These are phyloP conservation scores for Gnetum montanum DNA, from an alignment of 75 land plant genomes.

Conservation along the genomic window DNA sequence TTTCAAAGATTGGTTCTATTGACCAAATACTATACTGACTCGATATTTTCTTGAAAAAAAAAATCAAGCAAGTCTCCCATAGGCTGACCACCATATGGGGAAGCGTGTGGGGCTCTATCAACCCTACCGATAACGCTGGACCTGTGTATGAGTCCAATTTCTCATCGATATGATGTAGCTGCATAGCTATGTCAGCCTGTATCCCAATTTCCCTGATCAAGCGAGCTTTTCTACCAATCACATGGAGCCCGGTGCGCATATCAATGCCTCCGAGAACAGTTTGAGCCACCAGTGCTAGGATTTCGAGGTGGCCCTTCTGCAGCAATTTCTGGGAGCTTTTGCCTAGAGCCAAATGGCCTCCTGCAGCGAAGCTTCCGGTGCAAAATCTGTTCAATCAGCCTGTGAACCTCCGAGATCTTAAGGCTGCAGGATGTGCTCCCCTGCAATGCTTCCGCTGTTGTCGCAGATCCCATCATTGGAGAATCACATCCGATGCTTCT, in stretches of 20 bases:
- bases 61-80: too few species aligned
- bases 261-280: conserved; percentile 78
- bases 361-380: conserved; percentile 68
- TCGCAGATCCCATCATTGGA: too few species aligned
- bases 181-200: conserved; percentile 86
- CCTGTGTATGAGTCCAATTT: too few species aligned
- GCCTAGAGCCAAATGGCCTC: conserved; percentile 69
- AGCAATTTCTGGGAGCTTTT: conserved; percentile 48
- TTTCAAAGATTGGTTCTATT: too few species aligned
- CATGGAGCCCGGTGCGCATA: conserved; percentile 99
- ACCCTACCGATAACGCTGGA: too few species aligned
- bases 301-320: conserved; percentile 81
- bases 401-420: conserved; percentile 61
- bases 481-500: too few species aligned
- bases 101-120: too few species aligned
- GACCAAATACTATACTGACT: too few species aligned
- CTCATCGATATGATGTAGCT: conserved; percentile 97
- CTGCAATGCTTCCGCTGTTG: conserved; percentile 52
- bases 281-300: conserved; percentile 73
- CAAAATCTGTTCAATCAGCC: conserved; percentile 88
- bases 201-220: conserved; percentile 93
- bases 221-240: conserved; percentile 96
- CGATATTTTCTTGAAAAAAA: too few species aligned
- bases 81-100: too few species aligned
- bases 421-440: conserved; percentile 80